These are phyloP conservation scores for Pseudofabraea citricarpa DNA, from an alignment of 2,329 filamentous ascomycete genomes.

Conservation along the genomic window DNA sequence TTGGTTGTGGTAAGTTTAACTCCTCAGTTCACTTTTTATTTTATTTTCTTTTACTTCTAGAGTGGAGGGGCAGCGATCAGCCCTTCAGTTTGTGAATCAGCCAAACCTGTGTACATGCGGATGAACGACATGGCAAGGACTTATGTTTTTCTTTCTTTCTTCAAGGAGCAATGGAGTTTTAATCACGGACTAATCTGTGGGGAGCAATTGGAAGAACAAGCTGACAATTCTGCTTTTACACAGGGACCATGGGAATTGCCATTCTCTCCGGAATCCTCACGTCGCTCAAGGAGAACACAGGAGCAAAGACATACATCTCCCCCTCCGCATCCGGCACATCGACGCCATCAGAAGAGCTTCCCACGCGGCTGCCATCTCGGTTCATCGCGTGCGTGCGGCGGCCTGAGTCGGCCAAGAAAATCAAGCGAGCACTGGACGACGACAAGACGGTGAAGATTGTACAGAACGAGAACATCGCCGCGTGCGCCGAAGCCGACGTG, in stretches of 20 bases:
- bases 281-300: constrained; percentile 54
- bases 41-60: too few relatives aligned
- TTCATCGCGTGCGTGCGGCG: constrained; percentile 81
- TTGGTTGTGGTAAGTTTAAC: constrained; percentile 69
- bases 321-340: constrained; percentile 33
- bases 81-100: too few relatives aligned
- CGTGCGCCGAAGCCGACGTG: constrained; percentile 65
- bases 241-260: constrained; percentile 83
- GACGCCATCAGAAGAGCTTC: constrained; percentile 41
- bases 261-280: constrained; percentile 77
- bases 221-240: background rate
- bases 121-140: too few relatives aligned
- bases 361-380: constrained; percentile 58
- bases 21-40: too few relatives aligned
- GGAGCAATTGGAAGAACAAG: too few relatives aligned
- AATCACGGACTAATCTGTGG: too few relatives aligned
- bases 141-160: too few relatives aligned
- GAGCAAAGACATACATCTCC: constrained; percentile 39
- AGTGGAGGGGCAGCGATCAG: too few relatives aligned
- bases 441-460: constrained; percentile 63
- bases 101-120: too few relatives aligned
- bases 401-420: constrained; percentile 61
- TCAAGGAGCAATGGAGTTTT: too few relatives aligned
- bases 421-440: constrained; percentile 59
- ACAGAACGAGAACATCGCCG: constrained; percentile 66